A percentile compares a stretch with the other conserved stretches of the same genome.
Evolutionary conservation across 148 eudicot genomes (phyloP).

Genomic region (Diospyros kaki): DNA sequence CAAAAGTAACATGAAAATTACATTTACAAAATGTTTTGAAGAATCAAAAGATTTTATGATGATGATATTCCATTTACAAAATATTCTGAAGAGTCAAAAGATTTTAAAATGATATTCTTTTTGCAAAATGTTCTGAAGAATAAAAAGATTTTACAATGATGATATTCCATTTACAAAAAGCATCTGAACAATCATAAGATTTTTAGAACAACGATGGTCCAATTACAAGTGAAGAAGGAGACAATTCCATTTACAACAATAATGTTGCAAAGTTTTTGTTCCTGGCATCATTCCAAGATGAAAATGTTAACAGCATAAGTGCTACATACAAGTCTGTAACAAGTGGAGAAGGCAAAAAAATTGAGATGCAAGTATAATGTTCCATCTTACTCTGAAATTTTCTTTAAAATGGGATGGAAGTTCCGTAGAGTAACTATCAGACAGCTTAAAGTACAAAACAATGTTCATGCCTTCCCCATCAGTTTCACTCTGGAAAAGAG

Average conservation of each 20-base stretch:
- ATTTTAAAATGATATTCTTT: too few species aligned
- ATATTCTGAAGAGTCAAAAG: too few species aligned
- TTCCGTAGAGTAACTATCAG: constrained; percentile 71
- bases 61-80: too few species aligned
- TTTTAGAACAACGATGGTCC: too few species aligned
- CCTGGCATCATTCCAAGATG: background rate
- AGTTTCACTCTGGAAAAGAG: constrained; percentile 71
- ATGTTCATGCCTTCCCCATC: constrained; percentile 93
- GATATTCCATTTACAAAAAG: too few species aligned
- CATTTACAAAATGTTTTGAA: background rate
- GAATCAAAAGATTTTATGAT: too few species aligned
- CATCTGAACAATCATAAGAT: too few species aligned
- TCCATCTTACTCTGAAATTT: constrained; percentile 57
- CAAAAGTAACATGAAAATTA: background rate
- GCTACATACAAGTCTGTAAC: background rate
- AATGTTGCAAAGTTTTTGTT: background rate
- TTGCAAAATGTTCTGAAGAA: too few species aligned
- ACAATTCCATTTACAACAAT: background rate
- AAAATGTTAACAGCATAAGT: constrained; percentile 4
- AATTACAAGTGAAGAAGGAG: too few species aligned
- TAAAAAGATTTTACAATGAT: too few species aligned
- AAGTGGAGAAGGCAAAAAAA: background rate
- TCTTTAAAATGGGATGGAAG: constrained; percentile 70
- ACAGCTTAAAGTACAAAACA: constrained; percentile 82
- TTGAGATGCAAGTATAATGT: background rate